These are phyloP conservation scores for Saccharum officinarum DNA, from an alignment of 176 grass and related monocot genomes.

Conservation along the genomic window DNA sequence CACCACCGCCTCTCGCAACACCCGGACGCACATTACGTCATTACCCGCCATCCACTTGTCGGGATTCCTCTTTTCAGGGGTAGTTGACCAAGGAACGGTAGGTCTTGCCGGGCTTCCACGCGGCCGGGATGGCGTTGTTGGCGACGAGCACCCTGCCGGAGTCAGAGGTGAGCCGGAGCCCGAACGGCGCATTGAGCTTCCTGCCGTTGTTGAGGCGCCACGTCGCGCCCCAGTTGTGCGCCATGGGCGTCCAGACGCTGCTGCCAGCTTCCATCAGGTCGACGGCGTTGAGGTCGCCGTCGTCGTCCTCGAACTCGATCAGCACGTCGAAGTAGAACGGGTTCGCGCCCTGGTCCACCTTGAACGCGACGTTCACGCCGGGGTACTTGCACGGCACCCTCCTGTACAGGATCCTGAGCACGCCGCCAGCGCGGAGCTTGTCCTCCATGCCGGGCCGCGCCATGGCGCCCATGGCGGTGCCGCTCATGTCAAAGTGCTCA, in stretches of 20 bases:
- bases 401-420: slow-evolving; percentile 60
- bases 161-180: slow-evolving; percentile 66
- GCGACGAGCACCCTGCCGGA: slow-evolving; percentile 54
- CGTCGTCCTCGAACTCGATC: slow-evolving; percentile 73
- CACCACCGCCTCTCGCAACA: slow-evolving; percentile 9
- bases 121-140: slow-evolving; percentile 51
- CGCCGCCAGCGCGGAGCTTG: slow-evolving; percentile 57
- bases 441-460: slow-evolving; percentile 54
- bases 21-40: slow-evolving; percentile 41
- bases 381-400: slow-evolving; percentile 68
- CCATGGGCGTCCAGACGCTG: slow-evolving; percentile 50
- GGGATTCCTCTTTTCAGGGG: slow-evolving; percentile 6
- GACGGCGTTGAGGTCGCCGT: slow-evolving; percentile 65
- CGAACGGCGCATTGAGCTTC: slow-evolving; percentile 52
- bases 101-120: slow-evolving; percentile 56
- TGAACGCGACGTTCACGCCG: slow-evolving; percentile 56
- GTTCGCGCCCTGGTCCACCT: slow-evolving; percentile 64
- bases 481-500: slow-evolving; percentile 82
- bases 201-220: slow-evolving; percentile 58
- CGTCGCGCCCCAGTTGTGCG: slow-evolving; percentile 66
- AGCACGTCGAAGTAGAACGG: slow-evolving; percentile 67
- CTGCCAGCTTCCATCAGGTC: slow-evolving; percentile 50
- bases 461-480: slow-evolving; percentile 75
- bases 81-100: slow-evolving; percentile 67
- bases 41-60: neutral